These are phyloP conservation scores for Hortaea sp. DNA, from an alignment of 2,329 filamentous ascomycete genomes.

Conservation along the genomic window DNA sequence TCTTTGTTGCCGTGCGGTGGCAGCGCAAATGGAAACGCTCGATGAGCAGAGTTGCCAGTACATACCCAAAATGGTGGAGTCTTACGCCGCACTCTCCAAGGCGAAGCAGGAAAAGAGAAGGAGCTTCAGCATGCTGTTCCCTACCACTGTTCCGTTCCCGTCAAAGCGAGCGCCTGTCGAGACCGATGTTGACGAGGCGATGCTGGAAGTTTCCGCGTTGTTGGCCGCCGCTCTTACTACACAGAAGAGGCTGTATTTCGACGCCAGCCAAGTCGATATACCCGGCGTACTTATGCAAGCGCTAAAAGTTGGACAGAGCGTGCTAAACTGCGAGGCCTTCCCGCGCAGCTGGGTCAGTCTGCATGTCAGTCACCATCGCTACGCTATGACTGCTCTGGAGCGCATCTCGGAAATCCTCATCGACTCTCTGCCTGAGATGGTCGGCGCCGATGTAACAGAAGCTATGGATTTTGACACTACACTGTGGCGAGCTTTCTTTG, in stretches of 20 bases:
- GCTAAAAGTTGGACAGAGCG: conserved; percentile 77
- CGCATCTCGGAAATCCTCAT: conserved; percentile 70
- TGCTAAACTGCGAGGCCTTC: conserved; percentile 81
- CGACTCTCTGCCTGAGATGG: conserved; percentile 75
- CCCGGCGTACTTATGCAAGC: conserved; percentile 66
- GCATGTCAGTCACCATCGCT: conserved; percentile 53
- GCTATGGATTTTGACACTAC: conserved; percentile 69
- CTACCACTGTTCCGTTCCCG: conserved; percentile 81
- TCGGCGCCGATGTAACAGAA: conserved; percentile 60
- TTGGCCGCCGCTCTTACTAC: conserved; percentile 51
- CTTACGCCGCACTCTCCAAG: conserved; percentile 67
- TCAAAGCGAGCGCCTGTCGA: conserved; percentile 52
- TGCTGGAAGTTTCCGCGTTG: conserved; percentile 81
- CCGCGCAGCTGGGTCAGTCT: conserved; percentile 84
- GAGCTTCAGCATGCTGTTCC: conserved; percentile 77
- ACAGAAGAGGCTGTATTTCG: conserved; percentile 21
- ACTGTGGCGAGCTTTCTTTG: conserved; percentile 89
- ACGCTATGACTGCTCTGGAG: conserved; percentile 75
- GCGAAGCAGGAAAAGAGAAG: conserved; percentile 50
- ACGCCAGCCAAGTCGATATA: conserved; percentile 51
- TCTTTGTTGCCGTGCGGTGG: conserved; percentile 83
- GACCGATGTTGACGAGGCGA: conserved; percentile 55
- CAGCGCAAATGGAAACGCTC: conserved; percentile 69
- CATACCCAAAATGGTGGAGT: conserved; percentile 82
- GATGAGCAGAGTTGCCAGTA: conserved; percentile 78